Conservation (phyloP, 495 filamentous ascomycete genomes). For the Chaetomidium leptoderma region DNA sequence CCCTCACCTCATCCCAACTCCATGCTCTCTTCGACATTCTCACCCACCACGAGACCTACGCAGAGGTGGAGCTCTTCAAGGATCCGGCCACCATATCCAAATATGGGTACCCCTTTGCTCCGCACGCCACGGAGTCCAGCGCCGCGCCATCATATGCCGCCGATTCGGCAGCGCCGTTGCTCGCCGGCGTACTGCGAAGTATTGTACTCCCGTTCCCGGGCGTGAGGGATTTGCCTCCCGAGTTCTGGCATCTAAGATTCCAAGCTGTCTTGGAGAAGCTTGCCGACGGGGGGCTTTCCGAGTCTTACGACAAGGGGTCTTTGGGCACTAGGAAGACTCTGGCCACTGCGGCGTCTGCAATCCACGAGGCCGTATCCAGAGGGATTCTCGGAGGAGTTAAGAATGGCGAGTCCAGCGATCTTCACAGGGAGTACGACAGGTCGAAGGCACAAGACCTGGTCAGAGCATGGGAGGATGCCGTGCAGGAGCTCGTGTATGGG, state of each 20-base stretch:
- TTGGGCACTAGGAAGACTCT: constrained; percentile 61
- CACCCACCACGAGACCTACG: constrained; percentile 59
- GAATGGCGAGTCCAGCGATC: constrained; percentile 29
- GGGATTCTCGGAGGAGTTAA: constrained; percentile 52
- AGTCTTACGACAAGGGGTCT: constrained; percentile 65
- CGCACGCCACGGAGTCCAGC: constrained; percentile 10
- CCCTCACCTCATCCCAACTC: constrained; percentile 47
- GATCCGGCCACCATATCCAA: constrained; percentile 47
- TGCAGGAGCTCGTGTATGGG: constrained; percentile 56
- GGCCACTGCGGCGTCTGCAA: constrained; percentile 56
- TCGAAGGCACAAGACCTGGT: constrained; percentile 49
- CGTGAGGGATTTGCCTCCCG: constrained; percentile 48
- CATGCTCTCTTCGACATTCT: constrained; percentile 63
- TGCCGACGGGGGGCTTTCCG: constrained; percentile 56
- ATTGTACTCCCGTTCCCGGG: constrained; percentile 56
- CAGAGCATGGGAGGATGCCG: constrained; percentile 52
- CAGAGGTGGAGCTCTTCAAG: constrained; percentile 59
- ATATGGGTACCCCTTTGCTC: constrained; percentile 57
- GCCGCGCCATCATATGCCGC: constrained; percentile 17
- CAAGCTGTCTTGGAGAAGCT: constrained; percentile 48
- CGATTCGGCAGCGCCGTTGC: constrained; percentile 49
- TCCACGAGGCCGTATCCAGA: constrained; percentile 57
- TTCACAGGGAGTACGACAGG: constrained; percentile 48
- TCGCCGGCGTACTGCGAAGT: constrained; percentile 54
- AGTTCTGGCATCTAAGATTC: constrained; percentile 54